Evolutionary conservation across 2,329 filamentous ascomycete species (phyloP), one percentile per base, ranked within the genome.

Genomic region (Fusarium chlamydosporum): DNA sequence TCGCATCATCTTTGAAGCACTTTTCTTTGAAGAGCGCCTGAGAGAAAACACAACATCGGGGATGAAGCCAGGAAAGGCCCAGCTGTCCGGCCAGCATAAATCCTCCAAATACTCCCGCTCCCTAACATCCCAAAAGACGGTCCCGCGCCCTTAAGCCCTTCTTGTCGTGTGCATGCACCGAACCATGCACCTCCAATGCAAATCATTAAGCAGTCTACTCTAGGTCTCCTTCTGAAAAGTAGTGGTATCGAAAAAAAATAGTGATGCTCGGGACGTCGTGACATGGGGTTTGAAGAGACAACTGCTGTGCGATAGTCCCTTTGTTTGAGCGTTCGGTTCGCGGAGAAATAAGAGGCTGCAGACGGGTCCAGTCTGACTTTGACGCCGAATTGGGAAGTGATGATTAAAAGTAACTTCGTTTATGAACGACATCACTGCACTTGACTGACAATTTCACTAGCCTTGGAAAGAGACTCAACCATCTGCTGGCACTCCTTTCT

Each of bases 401-500:
- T 65, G 40, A 53, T 55, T 38, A 60, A 51, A 56, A 31, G 6
- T 23, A 23, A 35, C 60, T 50, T 68, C 16, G 50, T 56, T 48
- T 34, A 60, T 61, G 35, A 50, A 20, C 48, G 59, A 41, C 35
- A 46, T 78, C 84, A 89, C 84, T 89, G 87, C 58, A 91, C 89
- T 79, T 91, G 88, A 81, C 93, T 94, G 78, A 99, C 96, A 82
- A 99, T 98, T 85, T 99, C 96, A 80, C 90, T 96, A 59, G 96
- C 96, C 80, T 92, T 91, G 73, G 86, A 83, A 76, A 99, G 85
- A 56, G 92, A 96, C 82, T 99, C 96, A 52, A 99, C 96, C 96
- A 99, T 99, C 82, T 97, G 94, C 82, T 96, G 94, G 82, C 96
- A 99, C 82, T 99, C 96, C 86, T 99, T 99, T 79, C 96, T 88